These are phyloP conservation scores for Triticum urartu DNA, from an alignment of 176 grass and related monocot species.

Conservation along the genomic window DNA sequence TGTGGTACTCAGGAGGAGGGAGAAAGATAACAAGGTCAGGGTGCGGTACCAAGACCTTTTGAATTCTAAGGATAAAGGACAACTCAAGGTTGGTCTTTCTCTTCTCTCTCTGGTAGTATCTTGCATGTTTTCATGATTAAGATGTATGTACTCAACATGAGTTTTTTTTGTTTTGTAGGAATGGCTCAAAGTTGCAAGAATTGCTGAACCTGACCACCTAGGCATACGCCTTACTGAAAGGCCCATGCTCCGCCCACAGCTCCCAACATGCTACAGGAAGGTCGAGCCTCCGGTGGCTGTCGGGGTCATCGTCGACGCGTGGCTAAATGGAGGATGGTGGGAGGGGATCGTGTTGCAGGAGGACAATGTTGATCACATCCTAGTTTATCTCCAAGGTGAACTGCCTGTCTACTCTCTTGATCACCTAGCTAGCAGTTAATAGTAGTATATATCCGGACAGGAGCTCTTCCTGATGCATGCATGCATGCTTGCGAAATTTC, in stretches of 20 bases:
- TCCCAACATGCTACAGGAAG: background rate
- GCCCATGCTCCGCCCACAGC: constrained; percentile 45
- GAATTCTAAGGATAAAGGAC: constrained; percentile 33
- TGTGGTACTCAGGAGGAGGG: constrained; percentile 35
- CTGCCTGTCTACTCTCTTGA: too few relatives aligned
- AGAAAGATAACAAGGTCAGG: constrained; percentile 27
- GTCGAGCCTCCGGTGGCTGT: background rate
- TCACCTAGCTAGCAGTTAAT: background rate
- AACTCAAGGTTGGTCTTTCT: constrained; percentile 45
- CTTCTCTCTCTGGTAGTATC: background rate
- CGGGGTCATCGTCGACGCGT: constrained; percentile 53
- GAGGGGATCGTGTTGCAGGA: constrained; percentile 55
- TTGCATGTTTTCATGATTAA: background rate
- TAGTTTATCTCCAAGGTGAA: constrained; percentile 64
- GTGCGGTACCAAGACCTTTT: constrained; percentile 56
- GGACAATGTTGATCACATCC: constrained; percentile 17
- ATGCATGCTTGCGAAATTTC: background rate
- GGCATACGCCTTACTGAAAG: constrained; percentile 45
- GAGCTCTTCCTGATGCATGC: background rate
- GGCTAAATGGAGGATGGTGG: constrained; percentile 62
- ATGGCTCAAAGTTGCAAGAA: constrained; percentile 41
- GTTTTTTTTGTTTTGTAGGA: constrained; percentile 36
- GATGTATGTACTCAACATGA: too few relatives aligned
- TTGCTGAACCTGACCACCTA: constrained; percentile 39
- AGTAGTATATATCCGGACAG: too few relatives aligned